Evolutionary conservation across 345 rosid species (phyloP).

Genomic region (Populus nigra): DNA sequence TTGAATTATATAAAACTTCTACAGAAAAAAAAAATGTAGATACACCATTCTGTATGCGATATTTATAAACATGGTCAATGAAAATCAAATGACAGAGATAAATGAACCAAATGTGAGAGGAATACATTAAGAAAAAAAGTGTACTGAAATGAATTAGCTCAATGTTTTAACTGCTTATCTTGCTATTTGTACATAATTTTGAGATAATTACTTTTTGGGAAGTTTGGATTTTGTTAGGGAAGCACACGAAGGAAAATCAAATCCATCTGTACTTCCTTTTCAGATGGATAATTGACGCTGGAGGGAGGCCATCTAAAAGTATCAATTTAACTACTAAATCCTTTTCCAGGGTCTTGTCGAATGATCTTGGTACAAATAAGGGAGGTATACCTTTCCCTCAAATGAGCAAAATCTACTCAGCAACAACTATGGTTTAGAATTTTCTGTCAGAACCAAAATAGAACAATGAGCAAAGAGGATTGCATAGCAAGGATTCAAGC

Average conservation of each 20-base stretch:
- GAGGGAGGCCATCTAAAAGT: not conserved
- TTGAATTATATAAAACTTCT: too few species aligned
- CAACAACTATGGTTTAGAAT: not conserved
- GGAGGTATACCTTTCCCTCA: not conserved
- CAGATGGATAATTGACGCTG: not conserved
- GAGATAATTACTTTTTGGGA: not conserved
- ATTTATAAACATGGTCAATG: not conserved
- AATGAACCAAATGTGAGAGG: not conserved
- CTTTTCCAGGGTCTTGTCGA: not conserved
- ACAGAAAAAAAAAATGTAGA: not conserved
- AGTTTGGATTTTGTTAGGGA: not conserved
- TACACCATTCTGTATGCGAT: not conserved
- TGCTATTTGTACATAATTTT: not conserved
- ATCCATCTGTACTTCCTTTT: not conserved
- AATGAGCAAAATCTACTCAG: not conserved
- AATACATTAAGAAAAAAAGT: not conserved
- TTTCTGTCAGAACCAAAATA: not conserved
- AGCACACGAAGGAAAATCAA: not conserved
- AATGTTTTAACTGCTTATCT: not conserved
- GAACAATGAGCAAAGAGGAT: not conserved
- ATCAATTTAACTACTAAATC: not conserved
- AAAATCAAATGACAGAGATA: not conserved
- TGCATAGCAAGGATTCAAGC: not conserved
- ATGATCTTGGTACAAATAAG: not conserved
- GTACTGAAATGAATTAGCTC: not conserved